Evolutionary conservation across 164 flowering plant species (phyloP), one percentile per base, ranked within the genome.

Genomic region (Akebia trifoliata): DNA sequence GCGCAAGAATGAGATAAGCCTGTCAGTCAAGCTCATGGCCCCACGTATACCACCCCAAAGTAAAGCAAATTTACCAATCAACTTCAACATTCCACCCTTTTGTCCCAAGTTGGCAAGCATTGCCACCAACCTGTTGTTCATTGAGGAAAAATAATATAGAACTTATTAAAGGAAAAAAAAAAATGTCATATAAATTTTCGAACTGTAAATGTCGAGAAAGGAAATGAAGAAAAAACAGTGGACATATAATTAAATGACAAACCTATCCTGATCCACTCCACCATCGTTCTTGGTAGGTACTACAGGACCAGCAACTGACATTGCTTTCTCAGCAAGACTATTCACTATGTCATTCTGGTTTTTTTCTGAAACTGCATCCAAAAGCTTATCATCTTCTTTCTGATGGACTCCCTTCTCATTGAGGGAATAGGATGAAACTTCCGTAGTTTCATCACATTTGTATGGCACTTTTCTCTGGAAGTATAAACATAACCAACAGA

Each of bases 41-140:
- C 97, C 96, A 47, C 99, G 95, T 49, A 93, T 54, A 15, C 97
- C 99, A 68, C 97, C 99, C 99, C 97, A 93, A 62, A 93, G 87
- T 64, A 93, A 67, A 62, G 97, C 97, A 68, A 85, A 24, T 73
- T 87, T 90, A n/a, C 90, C 96, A 72, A 93, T 70, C 44, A 86
- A 76, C 65, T 49, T 84, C 68, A 93, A 58, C 29, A 76, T 64
- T 48, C 99, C 96, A 61, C 96, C 97, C 68, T 55, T 86, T 53
- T 90, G 97, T 59, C 95, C 99, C 71, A 84, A 71, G 34, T 83
- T 90, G 15, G 95, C 80, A 55, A 93, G 72, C 81, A 90, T 80
- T 3, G 96, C 74, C 15, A 93, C 96, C 62, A 93, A 42, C 81
- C 99, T 93, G 80, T 67, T 87, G 78, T 66, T 62, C 45, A 31